A percentile compares a stretch with the other conserved stretches of the same genome.
Evolutionary conservation across 1,284 basidiomycete genomes (phyloP).

Genomic region (Irpex rosettiformis): DNA sequence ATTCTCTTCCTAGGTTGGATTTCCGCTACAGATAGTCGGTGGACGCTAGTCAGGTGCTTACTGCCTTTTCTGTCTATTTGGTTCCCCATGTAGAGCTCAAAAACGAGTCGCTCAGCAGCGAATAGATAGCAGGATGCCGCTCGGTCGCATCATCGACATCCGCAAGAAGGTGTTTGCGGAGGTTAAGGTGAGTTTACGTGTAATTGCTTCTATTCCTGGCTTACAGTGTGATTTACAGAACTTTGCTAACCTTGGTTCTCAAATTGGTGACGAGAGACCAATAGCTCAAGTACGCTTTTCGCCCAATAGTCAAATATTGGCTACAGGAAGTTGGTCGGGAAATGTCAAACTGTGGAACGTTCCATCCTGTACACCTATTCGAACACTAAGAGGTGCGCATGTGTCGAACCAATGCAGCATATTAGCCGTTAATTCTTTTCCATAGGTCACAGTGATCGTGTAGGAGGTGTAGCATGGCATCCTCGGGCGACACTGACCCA

Average conservation of each 20-base stretch:
- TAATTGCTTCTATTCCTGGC: not conserved
- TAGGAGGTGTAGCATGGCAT: constrained; percentile 98
- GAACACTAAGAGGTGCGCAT: constrained; percentile 67
- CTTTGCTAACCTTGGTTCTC: constrained; percentile 91
- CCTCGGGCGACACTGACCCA: constrained; percentile 88
- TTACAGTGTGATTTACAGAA: constrained; percentile 43
- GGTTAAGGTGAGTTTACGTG: constrained; percentile 66
- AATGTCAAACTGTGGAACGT: constrained; percentile 94
- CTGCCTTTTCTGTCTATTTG: constrained; percentile 37
- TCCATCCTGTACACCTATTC: constrained; percentile 79
- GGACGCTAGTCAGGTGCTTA: constrained; percentile 71
- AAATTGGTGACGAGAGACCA: constrained; percentile 95
- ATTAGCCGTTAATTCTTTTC: too few species aligned
- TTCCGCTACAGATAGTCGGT: constrained; percentile 50
- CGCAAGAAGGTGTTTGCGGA: constrained; percentile 87
- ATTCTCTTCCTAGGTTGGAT: constrained; percentile 89
- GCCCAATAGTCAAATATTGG: constrained; percentile 84
- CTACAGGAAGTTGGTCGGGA: constrained; percentile 96
- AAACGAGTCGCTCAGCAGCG: constrained; percentile 87
- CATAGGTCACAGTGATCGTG: constrained; percentile 83
- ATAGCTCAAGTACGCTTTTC: constrained; percentile 94
- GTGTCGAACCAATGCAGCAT: not conserved
- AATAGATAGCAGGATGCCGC: constrained; percentile 82
- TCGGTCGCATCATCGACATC: constrained; percentile 87
- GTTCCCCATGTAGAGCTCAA: constrained; percentile 74